Evolutionary conservation across 169 alveolate genomes (phyloP).

Genomic region (Hepatocystis sp.): DNA sequence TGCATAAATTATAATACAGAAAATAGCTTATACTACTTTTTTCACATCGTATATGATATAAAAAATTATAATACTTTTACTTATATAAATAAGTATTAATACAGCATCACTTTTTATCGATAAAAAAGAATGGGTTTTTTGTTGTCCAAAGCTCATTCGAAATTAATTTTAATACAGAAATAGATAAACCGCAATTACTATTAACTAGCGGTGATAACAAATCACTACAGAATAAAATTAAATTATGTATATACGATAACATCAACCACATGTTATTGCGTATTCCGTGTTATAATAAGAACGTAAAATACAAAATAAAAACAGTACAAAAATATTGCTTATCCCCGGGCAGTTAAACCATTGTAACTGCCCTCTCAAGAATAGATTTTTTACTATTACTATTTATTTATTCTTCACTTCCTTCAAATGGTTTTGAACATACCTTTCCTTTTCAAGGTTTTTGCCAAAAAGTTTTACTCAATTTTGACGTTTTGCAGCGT

Average conservation of each 20-base stretch:
- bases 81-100: too few relatives aligned
- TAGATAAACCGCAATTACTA: constrained; percentile 44
- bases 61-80: constrained; percentile 33
- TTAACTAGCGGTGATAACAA: constrained; percentile 66
- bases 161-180: constrained; percentile 68
- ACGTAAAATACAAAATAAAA: constrained; percentile 67
- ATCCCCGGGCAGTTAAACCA: too few relatives aligned
- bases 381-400: too few relatives aligned
- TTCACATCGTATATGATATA: constrained; percentile 53
- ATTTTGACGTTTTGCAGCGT: too few relatives aligned
- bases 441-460: too few relatives aligned
- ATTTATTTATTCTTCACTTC: too few relatives aligned
- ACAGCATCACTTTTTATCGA: too few relatives aligned
- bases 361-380: too few relatives aligned
- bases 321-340: constrained; percentile 46
- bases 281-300: constrained; percentile 67
- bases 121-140: constrained; percentile 11
- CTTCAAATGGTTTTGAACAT: too few relatives aligned
- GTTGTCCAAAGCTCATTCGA: neutral
- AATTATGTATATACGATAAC: constrained; percentile 74
- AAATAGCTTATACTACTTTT: constrained; percentile 60
- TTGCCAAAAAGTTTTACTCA: too few relatives aligned
- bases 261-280: constrained; percentile 50
- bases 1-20: too few relatives aligned
- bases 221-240: constrained; percentile 47